Conservation (phyloP, 768 basidiomycete genomes). For the Leccinellum luteum region DNA sequence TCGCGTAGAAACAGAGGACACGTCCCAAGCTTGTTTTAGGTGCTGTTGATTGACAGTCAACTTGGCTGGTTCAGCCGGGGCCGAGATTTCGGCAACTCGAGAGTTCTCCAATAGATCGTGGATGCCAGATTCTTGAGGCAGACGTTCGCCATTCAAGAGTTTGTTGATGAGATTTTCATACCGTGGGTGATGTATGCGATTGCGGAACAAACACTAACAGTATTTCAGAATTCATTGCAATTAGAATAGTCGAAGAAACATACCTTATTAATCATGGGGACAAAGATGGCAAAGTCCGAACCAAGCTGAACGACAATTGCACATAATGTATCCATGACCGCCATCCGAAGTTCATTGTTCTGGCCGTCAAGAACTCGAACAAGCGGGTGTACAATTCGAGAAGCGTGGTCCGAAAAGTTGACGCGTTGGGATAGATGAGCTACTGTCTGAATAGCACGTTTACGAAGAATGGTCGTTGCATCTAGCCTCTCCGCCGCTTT, state of each 20-base stretch:
- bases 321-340: conserved; percentile 92
- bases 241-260: not conserved
- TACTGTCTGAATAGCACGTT: conserved; percentile 87
- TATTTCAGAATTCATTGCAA: conserved; percentile 1
- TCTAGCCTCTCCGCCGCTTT: conserved; percentile 85
- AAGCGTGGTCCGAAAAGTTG: conserved; percentile 97
- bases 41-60: conserved; percentile 96
- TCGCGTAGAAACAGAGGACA: conserved; percentile 65
- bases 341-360: conserved; percentile 76
- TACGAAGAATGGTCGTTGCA: conserved; percentile 69
- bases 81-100: conserved; percentile 70
- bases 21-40: conserved; percentile 95
- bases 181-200: conserved; percentile 72
- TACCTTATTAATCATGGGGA: conserved; percentile 96
- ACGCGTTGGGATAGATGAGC: conserved; percentile 88
- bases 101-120: conserved; percentile 68
- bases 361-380: conserved; percentile 77
- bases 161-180: conserved; percentile 90
- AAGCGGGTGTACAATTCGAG: conserved; percentile 93
- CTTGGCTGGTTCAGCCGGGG: conserved; percentile 82
- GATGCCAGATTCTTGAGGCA: conserved; percentile 81
- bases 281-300: conserved; percentile 95
- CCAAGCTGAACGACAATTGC: conserved; percentile 91
- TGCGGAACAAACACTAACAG: conserved; percentile 66
- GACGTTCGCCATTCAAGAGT: conserved; percentile 85